A percentile compares a stretch with the other conserved stretches of the same genome.
Conservation (phyloP, 495 filamentous ascomycete species). For the Wilcoxina mikolae region DNA sequence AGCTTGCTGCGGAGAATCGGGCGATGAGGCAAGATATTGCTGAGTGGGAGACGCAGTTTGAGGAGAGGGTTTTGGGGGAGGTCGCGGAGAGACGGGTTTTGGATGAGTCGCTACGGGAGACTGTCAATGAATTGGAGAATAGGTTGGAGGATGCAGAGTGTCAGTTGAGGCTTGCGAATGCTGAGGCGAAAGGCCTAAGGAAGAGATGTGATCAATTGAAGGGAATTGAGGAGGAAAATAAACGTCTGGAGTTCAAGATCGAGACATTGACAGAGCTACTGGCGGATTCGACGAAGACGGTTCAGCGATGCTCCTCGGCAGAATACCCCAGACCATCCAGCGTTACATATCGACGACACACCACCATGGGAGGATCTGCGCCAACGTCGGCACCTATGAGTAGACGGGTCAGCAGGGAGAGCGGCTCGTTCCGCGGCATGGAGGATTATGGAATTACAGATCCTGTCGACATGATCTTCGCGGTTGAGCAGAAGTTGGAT, state of each 20-base stretch:
- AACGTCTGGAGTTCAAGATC: conserved; percentile 30
- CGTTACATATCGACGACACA: conserved; percentile 9
- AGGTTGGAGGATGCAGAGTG: conserved; percentile 15
- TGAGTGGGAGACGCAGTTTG: conserved; percentile 36
- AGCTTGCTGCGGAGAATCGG: conserved; percentile 29
- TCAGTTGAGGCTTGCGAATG: conserved; percentile 5
- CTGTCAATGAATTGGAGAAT: conserved; percentile 13
- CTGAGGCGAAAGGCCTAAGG: conserved; percentile 28
- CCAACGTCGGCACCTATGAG: background rate
- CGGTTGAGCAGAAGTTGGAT: conserved; percentile 20
- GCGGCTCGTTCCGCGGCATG: conserved; percentile 12
- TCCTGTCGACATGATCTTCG: conserved; percentile 18
- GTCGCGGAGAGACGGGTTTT: conserved; percentile 23
- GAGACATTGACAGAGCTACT: conserved; percentile 32
- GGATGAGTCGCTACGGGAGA: conserved; percentile 20
- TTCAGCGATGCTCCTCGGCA: too few species aligned
- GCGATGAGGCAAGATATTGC: conserved; percentile 30
- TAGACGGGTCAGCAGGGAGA: conserved; percentile 1
- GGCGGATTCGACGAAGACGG: conserved; percentile 30
- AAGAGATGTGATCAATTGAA: conserved; percentile 24
- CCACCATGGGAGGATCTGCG: conserved; percentile 6
- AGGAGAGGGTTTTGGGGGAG: conserved; percentile 31
- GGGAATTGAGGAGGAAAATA: conserved; percentile 31
- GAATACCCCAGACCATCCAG: conserved; percentile 2
- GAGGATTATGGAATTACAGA: conserved; percentile 20